phyloP scores from a whole-genome alignment of 1,284 basidiomycete genomes.

The Termitomyces sp. region DNA sequence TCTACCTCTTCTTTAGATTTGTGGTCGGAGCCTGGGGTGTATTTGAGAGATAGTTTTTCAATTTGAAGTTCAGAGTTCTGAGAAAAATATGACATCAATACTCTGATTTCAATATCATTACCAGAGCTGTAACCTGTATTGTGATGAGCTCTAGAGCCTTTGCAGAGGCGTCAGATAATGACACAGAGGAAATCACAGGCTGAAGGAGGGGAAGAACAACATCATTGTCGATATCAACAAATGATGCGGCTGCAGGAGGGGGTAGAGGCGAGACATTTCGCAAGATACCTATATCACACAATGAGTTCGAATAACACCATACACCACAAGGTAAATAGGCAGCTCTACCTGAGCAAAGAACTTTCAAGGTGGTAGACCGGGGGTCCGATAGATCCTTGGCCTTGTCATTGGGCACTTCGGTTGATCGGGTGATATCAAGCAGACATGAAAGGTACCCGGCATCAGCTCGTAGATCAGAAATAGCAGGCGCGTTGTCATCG shows the following conservation, averaged over 20 bases:
- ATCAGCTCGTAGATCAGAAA: conserved; percentile 56
- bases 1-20: conserved; percentile 62
- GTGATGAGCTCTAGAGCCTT: conserved; percentile 51
- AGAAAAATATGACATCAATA: neutral
- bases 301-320: conserved; percentile 1
- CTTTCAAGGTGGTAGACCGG: conserved; percentile 50
- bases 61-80: conserved; percentile 47
- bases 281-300: conserved; percentile 54
- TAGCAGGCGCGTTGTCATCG: conserved; percentile 76
- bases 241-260: conserved; percentile 55
- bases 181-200: conserved; percentile 61
- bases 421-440: conserved; percentile 55
- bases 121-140: conserved; percentile 36
- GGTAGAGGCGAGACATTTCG: conserved; percentile 72
- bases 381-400: conserved; percentile 42
- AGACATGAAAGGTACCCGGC: conserved; percentile 66
- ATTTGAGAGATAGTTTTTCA: conserved; percentile 54
- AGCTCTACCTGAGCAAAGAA: conserved; percentile 65
- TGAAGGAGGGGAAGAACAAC: conserved; percentile 71
- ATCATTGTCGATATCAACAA: conserved; percentile 66
- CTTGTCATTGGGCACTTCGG: conserved; percentile 35
- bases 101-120: neutral
- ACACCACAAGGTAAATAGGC: neutral
- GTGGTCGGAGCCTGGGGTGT: conserved; percentile 67
- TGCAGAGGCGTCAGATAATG: conserved; percentile 49